Percentiles rank a stretch among this genome's conserved stretches.
Conservation (phyloP, 1,284 basidiomycete genomes). For the Limonomyces culmigenus region DNA sequence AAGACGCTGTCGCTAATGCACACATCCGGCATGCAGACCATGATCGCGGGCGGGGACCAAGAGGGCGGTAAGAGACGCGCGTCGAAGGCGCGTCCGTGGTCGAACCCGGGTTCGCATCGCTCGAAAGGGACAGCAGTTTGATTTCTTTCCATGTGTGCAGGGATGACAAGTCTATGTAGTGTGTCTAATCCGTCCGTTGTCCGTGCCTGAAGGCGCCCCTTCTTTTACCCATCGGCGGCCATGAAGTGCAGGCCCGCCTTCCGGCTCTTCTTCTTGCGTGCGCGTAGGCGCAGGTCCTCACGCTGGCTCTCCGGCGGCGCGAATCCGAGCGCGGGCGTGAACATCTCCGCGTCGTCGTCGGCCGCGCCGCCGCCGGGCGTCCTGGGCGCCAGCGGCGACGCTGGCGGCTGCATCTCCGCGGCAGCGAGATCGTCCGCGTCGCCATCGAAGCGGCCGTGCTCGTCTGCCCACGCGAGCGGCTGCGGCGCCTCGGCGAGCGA, state of each 20-base stretch:
- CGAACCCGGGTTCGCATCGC: too few species aligned
- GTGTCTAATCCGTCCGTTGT: too few species aligned
- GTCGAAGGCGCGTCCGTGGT: too few species aligned
- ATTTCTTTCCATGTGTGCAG: too few species aligned
- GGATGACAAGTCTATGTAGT: too few species aligned
- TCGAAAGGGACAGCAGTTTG: too few species aligned
- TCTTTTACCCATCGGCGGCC: conserved; percentile 9
- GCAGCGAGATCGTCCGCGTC: conserved; percentile 8
- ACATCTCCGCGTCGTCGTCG: conserved; percentile 9
- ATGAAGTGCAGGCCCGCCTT: conserved; percentile 11
- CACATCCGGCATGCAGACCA: too few species aligned
- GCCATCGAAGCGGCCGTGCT: conserved; percentile 15
- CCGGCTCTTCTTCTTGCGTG: conserved; percentile 10
- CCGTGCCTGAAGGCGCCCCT: too few species aligned
- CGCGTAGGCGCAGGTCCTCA: conserved; percentile 3
- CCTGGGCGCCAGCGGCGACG: conserved; percentile 1
- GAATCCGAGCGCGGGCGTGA: conserved; percentile 27
- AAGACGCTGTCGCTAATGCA: too few species aligned
- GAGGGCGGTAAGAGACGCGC: too few species aligned
- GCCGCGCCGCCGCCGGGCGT: conserved; percentile 5
- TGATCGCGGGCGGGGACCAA: too few species aligned
- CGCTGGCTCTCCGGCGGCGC: conserved; percentile 19
- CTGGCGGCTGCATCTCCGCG: conserved; percentile 5
- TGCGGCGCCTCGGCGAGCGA: conserved; percentile 36
- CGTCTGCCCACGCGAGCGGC: conserved; percentile 33